phyloP scores from a whole-genome alignment of 257 asterid species.

The Solanum chmielewskii region DNA sequence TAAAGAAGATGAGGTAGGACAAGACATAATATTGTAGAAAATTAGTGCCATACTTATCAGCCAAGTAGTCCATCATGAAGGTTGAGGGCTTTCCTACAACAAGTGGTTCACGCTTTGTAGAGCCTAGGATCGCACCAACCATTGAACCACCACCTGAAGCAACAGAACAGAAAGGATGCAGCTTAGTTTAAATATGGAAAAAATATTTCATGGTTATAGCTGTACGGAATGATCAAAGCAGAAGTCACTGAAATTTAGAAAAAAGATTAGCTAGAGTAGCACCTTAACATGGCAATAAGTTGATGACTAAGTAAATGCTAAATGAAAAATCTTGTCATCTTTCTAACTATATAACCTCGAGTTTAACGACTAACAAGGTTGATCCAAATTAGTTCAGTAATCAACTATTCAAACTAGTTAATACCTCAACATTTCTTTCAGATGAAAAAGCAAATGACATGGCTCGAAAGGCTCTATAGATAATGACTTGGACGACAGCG shows the following conservation, averaged over 20 bases:
- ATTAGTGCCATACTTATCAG: conserved; percentile 46
- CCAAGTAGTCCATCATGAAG: conserved; percentile 94
- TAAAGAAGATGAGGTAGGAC: not conserved
- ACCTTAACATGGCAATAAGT: not conserved
- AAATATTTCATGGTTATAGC: not conserved
- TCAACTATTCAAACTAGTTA: not conserved
- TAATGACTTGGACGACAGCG: not conserved
- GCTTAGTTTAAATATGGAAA: not conserved
- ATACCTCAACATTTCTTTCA: not conserved
- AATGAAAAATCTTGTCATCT: not conserved
- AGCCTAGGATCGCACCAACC: conserved; percentile 87
- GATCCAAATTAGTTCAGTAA: not conserved
- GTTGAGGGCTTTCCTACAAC: conserved; percentile 98
- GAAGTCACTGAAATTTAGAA: not conserved
- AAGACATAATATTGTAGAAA: not conserved
- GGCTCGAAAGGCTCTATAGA: not conserved
- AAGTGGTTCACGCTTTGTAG: conserved; percentile 79
- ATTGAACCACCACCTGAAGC: conserved; percentile 83
- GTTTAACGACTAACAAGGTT: not conserved
- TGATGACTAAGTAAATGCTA: not conserved
- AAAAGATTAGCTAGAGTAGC: not conserved
- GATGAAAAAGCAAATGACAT: not conserved
- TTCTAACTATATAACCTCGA: not conserved
- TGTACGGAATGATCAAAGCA: not conserved
- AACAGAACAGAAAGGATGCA: conserved; percentile 2